Conservation (phyloP, 2,329 filamentous ascomycete genomes). For the Aspergillus bombycis region DNA sequence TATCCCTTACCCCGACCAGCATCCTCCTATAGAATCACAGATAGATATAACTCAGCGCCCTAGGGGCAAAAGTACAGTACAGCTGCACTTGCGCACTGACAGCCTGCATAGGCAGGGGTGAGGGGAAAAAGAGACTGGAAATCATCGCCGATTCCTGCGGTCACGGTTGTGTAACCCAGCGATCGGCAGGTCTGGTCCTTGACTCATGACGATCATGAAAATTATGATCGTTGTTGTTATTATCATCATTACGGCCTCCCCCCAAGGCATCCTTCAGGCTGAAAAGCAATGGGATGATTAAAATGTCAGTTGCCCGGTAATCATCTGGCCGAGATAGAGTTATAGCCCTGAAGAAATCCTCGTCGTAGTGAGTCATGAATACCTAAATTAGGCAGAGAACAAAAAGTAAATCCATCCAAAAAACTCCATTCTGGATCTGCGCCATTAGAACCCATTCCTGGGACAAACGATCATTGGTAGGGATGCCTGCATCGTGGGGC, state of each 20-base stretch:
- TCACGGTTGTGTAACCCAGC: background rate
- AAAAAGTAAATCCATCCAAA: background rate
- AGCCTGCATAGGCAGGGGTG: slow-evolving; percentile 5
- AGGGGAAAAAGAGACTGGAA: background rate
- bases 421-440: background rate
- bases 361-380: background rate
- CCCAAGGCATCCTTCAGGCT: background rate
- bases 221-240: background rate
- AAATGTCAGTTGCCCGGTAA: background rate
- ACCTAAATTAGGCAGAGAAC: background rate
- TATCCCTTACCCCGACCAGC: background rate
- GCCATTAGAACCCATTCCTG: background rate
- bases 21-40: background rate
- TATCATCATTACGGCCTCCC: background rate
- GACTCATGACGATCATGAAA: background rate
- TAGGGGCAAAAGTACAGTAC: background rate
- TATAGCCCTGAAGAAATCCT: background rate
- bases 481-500: background rate
- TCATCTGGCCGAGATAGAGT: background rate
- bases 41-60: slow-evolving; percentile 1
- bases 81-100: background rate
- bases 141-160: background rate
- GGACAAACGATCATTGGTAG: background rate
- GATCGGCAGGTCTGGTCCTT: slow-evolving; percentile 10
- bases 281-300: background rate